Base-by-base conservation (phyloP, 352 stramenopile species). In the Phytophthora fragariaefolia region DNA sequence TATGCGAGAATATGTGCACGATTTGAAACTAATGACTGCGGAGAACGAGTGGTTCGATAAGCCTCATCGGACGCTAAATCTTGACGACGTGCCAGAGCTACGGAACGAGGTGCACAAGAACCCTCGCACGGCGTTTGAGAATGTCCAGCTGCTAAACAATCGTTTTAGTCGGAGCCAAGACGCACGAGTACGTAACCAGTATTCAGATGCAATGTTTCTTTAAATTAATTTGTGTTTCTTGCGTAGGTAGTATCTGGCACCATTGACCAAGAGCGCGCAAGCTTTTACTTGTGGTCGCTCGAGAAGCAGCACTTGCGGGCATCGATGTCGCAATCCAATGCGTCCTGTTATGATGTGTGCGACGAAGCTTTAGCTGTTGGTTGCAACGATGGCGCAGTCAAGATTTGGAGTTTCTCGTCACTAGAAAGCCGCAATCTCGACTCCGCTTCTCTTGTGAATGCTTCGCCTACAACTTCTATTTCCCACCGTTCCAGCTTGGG, bases 251-350 rank as follows among this genome's bases (percentile, higher is more conserved):
- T 96, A 40, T 91, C 77, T n/a, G 89, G 89, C 10, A 76, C 69
- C 4, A 77, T 96, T 32, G 76, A 91, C 49, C 67, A 92, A 65
- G 89, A 93, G 24, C 74, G 75, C 48, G 89, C 85, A 24, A 82
- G 71, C 27, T 96, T 96, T 76, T 95, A 93, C 73, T 78, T 95
- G 67, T 96, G 89, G 89, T 91, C 81, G 7, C 65, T 96, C 7
- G 79, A 94, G 27, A 85, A 90, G 49, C 80, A 86, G 30, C 73
- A 73, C 3, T 59, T 96, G 1, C 76, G 79, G 20, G 77, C 74
- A 17, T 91, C 85, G 6, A 92, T 95, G 65, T 77, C 71, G 6
- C 89, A 95, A 56, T 48, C 72, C 2, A 82, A 79, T 27, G 89
- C 85, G 0, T 79, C 85, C 6, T 95, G 89, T 57, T 95, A 87